Conservation (phyloP, 2,329 filamentous ascomycete species). For the Orbilia javanica region DNA sequence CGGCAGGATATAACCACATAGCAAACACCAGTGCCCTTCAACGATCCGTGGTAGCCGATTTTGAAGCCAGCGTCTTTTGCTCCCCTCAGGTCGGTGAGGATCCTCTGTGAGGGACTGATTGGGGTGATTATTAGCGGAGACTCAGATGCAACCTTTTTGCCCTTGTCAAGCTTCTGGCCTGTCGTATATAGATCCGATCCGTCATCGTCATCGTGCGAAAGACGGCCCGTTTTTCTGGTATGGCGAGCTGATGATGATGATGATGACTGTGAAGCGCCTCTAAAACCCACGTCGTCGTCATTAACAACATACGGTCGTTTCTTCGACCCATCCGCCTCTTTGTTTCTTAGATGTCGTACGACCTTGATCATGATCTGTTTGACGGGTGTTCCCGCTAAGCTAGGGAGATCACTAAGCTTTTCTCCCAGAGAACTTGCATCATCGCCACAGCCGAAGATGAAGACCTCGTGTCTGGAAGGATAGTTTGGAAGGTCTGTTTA, state of each 20-base stretch:
- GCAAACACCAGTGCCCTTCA: slow-evolving; percentile 66
- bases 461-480: slow-evolving; percentile 40
- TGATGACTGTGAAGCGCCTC: not conserved
- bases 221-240: slow-evolving; percentile 19
- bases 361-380: slow-evolving; percentile 44
- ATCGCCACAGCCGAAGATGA: slow-evolving; percentile 53
- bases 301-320: slow-evolving; percentile 35
- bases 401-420: slow-evolving; percentile 40
- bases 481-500: slow-evolving; percentile 35
- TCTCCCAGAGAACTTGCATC: slow-evolving; percentile 34
- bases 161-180: slow-evolving; percentile 28
- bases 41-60: slow-evolving; percentile 71
- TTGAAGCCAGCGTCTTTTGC: slow-evolving; percentile 77
- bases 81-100: slow-evolving; percentile 70
- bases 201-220: slow-evolving; percentile 27
- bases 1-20: slow-evolving; percentile 78
- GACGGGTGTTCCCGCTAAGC: slow-evolving; percentile 29
- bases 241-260: not conserved
- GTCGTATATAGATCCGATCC: slow-evolving; percentile 45
- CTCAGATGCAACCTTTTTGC: slow-evolving; percentile 32
- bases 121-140: slow-evolving; percentile 1
- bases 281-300: slow-evolving; percentile 31
- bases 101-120: slow-evolving; percentile 4
- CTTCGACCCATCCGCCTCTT: slow-evolving; percentile 41
- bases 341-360: slow-evolving; percentile 37